Evolutionary conservation across 2,329 filamentous ascomycete species (phyloP), one percentile per base, ranked within the genome.

Genomic region (Penicillium freii): DNA sequence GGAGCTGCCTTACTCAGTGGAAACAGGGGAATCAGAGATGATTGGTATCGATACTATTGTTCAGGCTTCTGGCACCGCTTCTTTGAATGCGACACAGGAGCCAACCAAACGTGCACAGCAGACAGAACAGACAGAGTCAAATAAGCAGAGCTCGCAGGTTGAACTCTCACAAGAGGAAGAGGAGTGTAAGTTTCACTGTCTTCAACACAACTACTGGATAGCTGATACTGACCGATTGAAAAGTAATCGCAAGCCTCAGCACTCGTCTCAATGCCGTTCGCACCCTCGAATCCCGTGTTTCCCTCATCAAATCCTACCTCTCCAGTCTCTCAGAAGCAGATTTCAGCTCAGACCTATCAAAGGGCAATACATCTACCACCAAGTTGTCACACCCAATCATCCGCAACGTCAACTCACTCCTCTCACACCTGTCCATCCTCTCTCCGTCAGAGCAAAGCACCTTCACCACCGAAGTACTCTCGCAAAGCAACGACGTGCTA

Each of bases 1-100:
- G 58, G 89, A 95, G 70, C 77, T 97, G 10, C 85, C 88, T 1
- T 97, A 94, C 73, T 88, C 88, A 0, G 87, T 97, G 2, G 94
- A 97, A 77, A 96, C 92, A 0, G 91, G 91, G 10, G 92, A 97
- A 73, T 92, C 92, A 1, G 94, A 99, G 75, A 97, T 97, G 92
- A 97, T 99, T 64, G 90, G 90, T 65, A 90, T 99, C 69, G 92
- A 97, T 74, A 96, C 92, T 64, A 89, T 99, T 21, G 92, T 93
- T 0, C 87, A 88, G 51, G 91, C 90, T 39, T 90, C 89, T 46
- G 90, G 90, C 47, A 93, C 90, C 68, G 92, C 92, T 25, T 87
- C 89, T 11, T 85, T 85, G 33, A 78, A 85, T 25, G 72, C 66
- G 34, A 53, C 61, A 8, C 40, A 65, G 45, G 49, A 44, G 19